Evolutionary conservation across 2,329 filamentous ascomycete genomes (phyloP).

Genomic region (Apiospora hydei): DNA sequence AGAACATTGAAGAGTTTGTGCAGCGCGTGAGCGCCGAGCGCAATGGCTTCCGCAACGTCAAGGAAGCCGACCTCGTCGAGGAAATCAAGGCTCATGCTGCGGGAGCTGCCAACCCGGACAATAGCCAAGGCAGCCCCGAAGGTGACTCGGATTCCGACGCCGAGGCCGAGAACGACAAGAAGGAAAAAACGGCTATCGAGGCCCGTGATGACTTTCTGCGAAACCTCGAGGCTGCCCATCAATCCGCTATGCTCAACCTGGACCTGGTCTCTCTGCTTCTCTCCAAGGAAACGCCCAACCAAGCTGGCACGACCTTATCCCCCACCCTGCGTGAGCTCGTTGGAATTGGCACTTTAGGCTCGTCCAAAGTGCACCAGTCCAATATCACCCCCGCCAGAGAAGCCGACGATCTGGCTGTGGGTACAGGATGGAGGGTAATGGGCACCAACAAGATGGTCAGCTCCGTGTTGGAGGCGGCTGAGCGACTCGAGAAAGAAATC

Average conservation of each 20-base stretch:
- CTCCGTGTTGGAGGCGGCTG: constrained; percentile 74
- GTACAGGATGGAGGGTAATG: constrained; percentile 78
- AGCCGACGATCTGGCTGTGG: constrained; percentile 63
- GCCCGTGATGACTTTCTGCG: constrained; percentile 65
- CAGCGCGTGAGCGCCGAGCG: constrained; percentile 79
- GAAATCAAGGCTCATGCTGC: constrained; percentile 64
- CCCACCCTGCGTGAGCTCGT: constrained; percentile 72
- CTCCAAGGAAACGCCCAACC: constrained; percentile 79
- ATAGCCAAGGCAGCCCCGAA: constrained; percentile 52
- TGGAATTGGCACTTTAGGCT: constrained; percentile 77
- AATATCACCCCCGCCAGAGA: constrained; percentile 62
- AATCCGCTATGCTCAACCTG: constrained; percentile 73
- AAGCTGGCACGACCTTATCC: constrained; percentile 75
- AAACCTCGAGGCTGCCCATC: constrained; percentile 64
- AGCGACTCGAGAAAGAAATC: constrained; percentile 78
- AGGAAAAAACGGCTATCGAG: constrained; percentile 45
- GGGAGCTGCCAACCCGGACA: constrained; percentile 43
- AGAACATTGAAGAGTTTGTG: constrained; percentile 77
- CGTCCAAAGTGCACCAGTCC: constrained; percentile 69
- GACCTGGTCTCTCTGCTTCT: constrained; percentile 85
- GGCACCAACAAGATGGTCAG: constrained; percentile 78
- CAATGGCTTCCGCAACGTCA: constrained; percentile 82
- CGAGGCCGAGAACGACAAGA: constrained; percentile 51
- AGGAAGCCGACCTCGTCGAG: constrained; percentile 73
- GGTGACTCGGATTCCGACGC: constrained; percentile 55